A percentile compares a stretch with the other conserved stretches of the same genome.
Evolutionary conservation across 2,329 filamentous ascomycete genomes (phyloP).

Genomic region (Fusarium guadeloupense): DNA sequence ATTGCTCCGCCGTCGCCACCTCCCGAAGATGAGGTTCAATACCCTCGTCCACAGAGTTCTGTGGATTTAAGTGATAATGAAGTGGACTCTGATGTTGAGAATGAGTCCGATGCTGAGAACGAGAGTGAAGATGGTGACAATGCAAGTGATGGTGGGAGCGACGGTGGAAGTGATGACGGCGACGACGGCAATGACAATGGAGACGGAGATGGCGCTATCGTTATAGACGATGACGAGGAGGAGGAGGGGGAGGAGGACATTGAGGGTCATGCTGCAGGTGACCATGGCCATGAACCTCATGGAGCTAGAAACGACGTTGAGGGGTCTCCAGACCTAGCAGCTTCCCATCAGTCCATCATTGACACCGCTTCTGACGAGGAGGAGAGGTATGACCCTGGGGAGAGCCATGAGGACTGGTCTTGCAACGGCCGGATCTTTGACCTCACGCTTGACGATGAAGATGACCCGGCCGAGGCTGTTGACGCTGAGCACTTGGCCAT

Average conservation of each 20-base stretch:
- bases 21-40: constrained; percentile 4
- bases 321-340: too few relatives aligned
- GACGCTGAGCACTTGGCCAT: background rate
- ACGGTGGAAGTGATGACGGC: background rate
- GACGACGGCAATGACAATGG: background rate
- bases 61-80: background rate
- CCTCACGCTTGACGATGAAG: background rate
- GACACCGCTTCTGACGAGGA: too few relatives aligned
- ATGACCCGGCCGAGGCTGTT: background rate
- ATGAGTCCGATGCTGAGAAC: background rate
- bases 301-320: background rate
- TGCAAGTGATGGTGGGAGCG: background rate
- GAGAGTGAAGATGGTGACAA: background rate
- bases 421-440: background rate
- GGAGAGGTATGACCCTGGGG: background rate
- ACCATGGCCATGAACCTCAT: background rate
- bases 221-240: background rate
- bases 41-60: constrained; percentile 7
- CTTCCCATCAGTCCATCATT: too few relatives aligned
- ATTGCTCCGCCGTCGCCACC: background rate
- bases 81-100: background rate
- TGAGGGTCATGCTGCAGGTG: background rate
- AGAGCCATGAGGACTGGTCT: background rate
- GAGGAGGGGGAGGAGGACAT: background rate
- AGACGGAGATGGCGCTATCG: background rate